These are phyloP conservation scores for Amesomyces nigricolor DNA, from an alignment of 2,329 filamentous ascomycete species.

Conservation along the genomic window DNA sequence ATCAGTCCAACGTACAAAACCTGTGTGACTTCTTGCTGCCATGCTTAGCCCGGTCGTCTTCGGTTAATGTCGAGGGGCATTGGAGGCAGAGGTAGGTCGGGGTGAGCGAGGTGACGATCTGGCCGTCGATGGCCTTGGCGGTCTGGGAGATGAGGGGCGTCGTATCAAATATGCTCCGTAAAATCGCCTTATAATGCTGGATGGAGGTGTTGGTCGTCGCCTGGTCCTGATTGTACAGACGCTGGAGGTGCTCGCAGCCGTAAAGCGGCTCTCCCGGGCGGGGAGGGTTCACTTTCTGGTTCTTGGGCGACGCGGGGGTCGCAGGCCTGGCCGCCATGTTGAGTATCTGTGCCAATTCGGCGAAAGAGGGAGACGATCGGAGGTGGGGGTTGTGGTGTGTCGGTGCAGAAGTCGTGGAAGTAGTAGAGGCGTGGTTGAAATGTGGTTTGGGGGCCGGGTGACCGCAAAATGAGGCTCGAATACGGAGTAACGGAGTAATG, in stretches of 20 bases:
- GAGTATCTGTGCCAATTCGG: neutral
- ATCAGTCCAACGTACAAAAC: constrained; percentile 55
- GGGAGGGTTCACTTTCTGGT: constrained; percentile 55
- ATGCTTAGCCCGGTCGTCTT: constrained; percentile 61
- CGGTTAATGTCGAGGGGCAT: constrained; percentile 63
- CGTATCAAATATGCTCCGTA: constrained; percentile 65
- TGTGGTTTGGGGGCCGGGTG: too few species aligned
- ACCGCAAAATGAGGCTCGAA: too few species aligned
- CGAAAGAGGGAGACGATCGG: too few species aligned
- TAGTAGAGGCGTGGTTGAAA: too few species aligned
- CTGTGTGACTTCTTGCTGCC: constrained; percentile 63
- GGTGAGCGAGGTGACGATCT: constrained; percentile 55
- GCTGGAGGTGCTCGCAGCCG: constrained; percentile 66
- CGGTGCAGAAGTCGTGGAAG: neutral
- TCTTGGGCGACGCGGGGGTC: constrained; percentile 51
- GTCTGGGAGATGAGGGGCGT: constrained; percentile 61
- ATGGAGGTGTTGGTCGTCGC: constrained; percentile 64
- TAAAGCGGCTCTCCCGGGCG: constrained; percentile 55
- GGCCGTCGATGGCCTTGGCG: constrained; percentile 52
- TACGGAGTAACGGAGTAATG: too few species aligned
- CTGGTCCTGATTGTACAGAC: constrained; percentile 55
- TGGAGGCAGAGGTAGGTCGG: constrained; percentile 68
- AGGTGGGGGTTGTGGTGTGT: neutral
- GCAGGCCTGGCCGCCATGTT: constrained; percentile 43
- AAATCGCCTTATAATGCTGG: constrained; percentile 64